These are phyloP conservation scores for Chlamydomonas sphaeroides DNA, from an alignment of 139 green algal species.

Conservation along the genomic window DNA sequence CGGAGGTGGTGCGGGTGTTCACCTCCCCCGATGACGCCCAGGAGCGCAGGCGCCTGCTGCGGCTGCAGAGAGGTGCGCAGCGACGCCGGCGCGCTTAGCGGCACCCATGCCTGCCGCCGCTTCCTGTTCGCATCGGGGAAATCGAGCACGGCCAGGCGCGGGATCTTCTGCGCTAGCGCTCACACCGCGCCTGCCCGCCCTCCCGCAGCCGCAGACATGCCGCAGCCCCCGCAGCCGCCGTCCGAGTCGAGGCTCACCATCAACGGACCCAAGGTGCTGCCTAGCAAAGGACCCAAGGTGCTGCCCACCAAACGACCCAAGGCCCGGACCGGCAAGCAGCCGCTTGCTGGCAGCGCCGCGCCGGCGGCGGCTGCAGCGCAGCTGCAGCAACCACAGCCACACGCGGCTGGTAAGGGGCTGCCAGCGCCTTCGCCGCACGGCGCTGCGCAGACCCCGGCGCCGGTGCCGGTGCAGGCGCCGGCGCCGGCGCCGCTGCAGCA, in stretches of 20 bases:
- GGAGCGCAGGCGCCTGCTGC: conserved; percentile 44
- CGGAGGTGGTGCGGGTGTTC: conserved; percentile 42
- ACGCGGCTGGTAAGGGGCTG: neutral
- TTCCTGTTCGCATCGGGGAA: too few relatives aligned
- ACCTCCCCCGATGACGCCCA: neutral
- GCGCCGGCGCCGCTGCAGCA: neutral
- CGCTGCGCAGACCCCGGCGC: neutral
- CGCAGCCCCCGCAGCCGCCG: neutral
- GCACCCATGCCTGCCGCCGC: neutral
- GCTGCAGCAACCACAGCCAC: neutral
- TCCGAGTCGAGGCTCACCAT: neutral
- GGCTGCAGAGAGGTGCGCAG: conserved; percentile 18
- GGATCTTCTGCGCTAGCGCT: neutral
- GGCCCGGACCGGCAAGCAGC: too few relatives aligned
- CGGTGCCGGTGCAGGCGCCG: neutral
- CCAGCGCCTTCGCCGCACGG: neutral
- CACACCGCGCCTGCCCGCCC: neutral
- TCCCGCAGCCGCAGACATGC: neutral
- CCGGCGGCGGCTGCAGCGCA: neutral
- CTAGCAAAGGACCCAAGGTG: conserved; percentile 5
- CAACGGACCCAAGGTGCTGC: neutral
- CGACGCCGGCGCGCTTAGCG: neutral
- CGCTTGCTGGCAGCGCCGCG: too few relatives aligned
- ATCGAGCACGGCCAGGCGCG: neutral
- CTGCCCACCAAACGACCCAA: too few relatives aligned